Conservation (phyloP, 805 yeast genomes). For the Cyberlindnera samutprakarnensis region DNA sequence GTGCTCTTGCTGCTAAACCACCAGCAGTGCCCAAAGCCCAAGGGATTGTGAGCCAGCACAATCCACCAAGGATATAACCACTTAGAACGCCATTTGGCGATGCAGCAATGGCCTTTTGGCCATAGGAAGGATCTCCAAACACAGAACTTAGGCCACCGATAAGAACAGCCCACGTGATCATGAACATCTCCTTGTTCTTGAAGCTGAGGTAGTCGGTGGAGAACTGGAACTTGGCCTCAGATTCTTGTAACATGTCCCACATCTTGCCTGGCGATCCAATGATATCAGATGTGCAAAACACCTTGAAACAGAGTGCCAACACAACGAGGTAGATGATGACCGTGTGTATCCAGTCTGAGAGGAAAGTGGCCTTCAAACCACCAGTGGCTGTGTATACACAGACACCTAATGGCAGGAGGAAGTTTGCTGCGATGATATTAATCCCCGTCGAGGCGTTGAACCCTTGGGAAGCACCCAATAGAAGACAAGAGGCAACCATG, state of each 20-base stretch:
- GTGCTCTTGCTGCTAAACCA: constrained; percentile 31
- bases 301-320: constrained; percentile 26
- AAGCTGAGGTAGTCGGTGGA: constrained; percentile 26
- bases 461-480: constrained; percentile 39
- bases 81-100: constrained; percentile 25
- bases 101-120: constrained; percentile 38
- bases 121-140: constrained; percentile 31
- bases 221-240: constrained; percentile 25
- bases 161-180: constrained; percentile 24
- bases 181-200: constrained; percentile 23
- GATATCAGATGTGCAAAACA: constrained; percentile 28
- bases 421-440: constrained; percentile 37
- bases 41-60: constrained; percentile 32
- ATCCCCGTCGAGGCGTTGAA: constrained; percentile 35
- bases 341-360: constrained; percentile 45
- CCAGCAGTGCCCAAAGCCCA: constrained; percentile 30
- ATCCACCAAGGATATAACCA: constrained; percentile 32
- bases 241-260: constrained; percentile 33
- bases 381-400: constrained; percentile 41
- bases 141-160: constrained; percentile 27
- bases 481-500: constrained; percentile 30
- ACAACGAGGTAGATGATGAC: constrained; percentile 35
- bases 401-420: constrained; percentile 40
- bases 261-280: constrained; percentile 39
- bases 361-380: constrained; percentile 43